Percentiles rank a stretch among this genome's conserved stretches.
Evolutionary conservation across 2,329 filamentous ascomycete species (phyloP).

Genomic region (Colletotrichum australisinense): DNA sequence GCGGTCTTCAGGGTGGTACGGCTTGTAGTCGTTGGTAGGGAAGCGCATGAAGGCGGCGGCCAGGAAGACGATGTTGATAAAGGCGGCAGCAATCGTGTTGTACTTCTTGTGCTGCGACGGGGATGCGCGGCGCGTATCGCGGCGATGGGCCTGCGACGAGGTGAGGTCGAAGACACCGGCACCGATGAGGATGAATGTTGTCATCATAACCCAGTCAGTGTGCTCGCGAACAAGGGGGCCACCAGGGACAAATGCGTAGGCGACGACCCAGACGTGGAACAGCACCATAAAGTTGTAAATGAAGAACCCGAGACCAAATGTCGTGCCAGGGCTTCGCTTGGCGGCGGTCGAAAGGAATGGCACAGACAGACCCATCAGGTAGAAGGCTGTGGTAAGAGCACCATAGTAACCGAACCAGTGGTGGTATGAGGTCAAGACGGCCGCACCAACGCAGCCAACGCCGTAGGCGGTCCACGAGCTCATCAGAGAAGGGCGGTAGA

Average conservation of each 20-base stretch:
- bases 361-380: slow-evolving; percentile 83
- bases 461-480: slow-evolving; percentile 85
- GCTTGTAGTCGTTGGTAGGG: slow-evolving; percentile 89
- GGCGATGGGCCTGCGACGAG: slow-evolving; percentile 57
- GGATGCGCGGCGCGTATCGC: slow-evolving; percentile 47
- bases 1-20: slow-evolving; percentile 89
- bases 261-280: slow-evolving; percentile 99
- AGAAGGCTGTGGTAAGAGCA: slow-evolving; percentile 78
- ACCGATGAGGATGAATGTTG: slow-evolving; percentile 86
- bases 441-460: slow-evolving; percentile 81
- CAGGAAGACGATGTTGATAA: slow-evolving; percentile 83
- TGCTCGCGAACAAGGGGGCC: slow-evolving; percentile 92
- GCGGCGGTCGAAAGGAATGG: slow-evolving; percentile 81
- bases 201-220: slow-evolving; percentile 94
- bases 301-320: slow-evolving; percentile 90
- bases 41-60: slow-evolving; percentile 89
- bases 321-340: slow-evolving; percentile 79
- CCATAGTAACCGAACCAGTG: slow-evolving; percentile 95
- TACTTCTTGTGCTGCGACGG: slow-evolving; percentile 62
- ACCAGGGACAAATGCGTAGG: slow-evolving; percentile 97
- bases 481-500: slow-evolving; percentile 77
- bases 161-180: slow-evolving; percentile 83
- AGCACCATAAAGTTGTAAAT: slow-evolving; percentile 94
- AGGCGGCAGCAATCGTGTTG: slow-evolving; percentile 69
- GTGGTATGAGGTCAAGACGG: slow-evolving; percentile 78